These are phyloP conservation scores for Trametes coccinea DNA, from an alignment of 768 basidiomycete genomes.

Conservation along the genomic window DNA sequence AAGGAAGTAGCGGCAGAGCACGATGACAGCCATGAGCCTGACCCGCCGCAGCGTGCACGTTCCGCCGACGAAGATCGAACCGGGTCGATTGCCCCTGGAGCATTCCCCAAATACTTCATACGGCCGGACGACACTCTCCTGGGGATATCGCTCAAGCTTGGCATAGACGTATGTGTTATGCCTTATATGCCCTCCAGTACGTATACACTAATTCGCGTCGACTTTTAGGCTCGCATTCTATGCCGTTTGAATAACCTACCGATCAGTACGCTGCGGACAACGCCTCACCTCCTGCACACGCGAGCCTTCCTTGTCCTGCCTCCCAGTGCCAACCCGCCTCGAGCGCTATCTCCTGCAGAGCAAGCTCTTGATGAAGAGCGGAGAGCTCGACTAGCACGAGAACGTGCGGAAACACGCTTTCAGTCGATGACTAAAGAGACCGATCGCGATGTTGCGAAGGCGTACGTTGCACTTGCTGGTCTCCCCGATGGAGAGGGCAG, in stretches of 20 bases:
- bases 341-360: constrained; percentile 26
- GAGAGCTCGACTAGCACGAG: constrained; percentile 44
- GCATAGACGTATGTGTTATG: constrained; percentile 53
- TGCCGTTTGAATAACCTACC: constrained; percentile 71
- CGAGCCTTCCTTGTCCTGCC: constrained; percentile 59
- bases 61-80: not conserved
- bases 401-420: constrained; percentile 59
- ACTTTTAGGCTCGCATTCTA: constrained; percentile 51
- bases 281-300: constrained; percentile 74
- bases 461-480: constrained; percentile 70
- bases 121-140: constrained; percentile 58
- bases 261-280: constrained; percentile 61
- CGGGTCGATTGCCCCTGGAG: not conserved
- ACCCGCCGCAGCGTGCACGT: not conserved
- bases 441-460: constrained; percentile 65
- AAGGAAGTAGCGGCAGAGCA: no score
- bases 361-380: constrained; percentile 36
- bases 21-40: not conserved
- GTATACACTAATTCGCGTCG: not conserved
- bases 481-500: constrained; percentile 25
- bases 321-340: constrained; percentile 34
- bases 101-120: constrained; percentile 49
- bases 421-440: constrained; percentile 69
- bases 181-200: not conserved
- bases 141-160: constrained; percentile 62